Base-by-base conservation (phyloP, 2,329 filamentous ascomycete species). In the Scedosporium apiospermum region DNA sequence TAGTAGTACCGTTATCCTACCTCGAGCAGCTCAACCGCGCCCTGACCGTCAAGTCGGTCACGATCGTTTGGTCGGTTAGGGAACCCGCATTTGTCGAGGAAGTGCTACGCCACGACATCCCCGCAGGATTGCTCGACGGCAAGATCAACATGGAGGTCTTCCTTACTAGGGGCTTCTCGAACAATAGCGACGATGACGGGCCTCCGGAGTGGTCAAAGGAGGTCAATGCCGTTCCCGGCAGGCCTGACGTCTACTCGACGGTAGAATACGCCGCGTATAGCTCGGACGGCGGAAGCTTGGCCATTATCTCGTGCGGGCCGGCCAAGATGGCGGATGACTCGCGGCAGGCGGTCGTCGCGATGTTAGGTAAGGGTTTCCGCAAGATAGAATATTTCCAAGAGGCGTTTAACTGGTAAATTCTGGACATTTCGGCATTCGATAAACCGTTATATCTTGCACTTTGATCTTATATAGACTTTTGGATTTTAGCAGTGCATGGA, bases 221-320 rank as follows among this genome's bases (percentile, higher is more conserved):
- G 7, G 68, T 70, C 2, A 62, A 64, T 5, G 23, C 72, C 21
- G 53, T 68, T 6, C 57, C 64, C 26, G 70, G 71, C 0, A 70
- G 77, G 4, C 76, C 74, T 12, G 69, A 75, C 18, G 73, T 74
- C 0, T 30, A 66, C 0, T 67, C 64, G 9, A 71, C 77, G 27
- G 69, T 80, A 5, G 63, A 64, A 16, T 66, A 68, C 0, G 68
- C 72, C 0, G 69, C 67, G 1, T 66, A 66, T 3, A 63, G 67
- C 0, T 67, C 66, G 0, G 64, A 65, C 0, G 63, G 63, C 0
- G 71, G 69, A 1, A 71, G 69, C 12, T 53, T 79, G 0, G 78
- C 77, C 0, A 70, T 80, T 0, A 71, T 80, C 12, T 75, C 75
- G 0, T 80, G 78, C 63, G 78, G 78, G 0, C 78, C 78, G 10